Percentiles rank a stretch among this genome's conserved stretches.
phyloP scores from a whole-genome alignment of 164 flowering plant genomes.

The Chimonanthus salicifolius region DNA sequence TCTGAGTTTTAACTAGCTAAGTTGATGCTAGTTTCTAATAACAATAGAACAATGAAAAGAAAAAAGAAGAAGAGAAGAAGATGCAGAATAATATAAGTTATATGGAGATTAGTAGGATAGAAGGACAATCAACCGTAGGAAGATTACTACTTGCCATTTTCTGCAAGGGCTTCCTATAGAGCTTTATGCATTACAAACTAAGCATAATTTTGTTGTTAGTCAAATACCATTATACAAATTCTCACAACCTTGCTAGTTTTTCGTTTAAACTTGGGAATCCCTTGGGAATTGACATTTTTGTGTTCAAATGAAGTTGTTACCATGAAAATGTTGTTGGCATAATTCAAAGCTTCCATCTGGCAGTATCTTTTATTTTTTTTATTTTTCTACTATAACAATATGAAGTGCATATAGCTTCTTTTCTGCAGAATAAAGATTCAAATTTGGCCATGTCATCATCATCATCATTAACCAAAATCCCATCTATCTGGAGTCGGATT shows the following conservation, averaged over 20 bases:
- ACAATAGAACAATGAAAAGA: background rate
- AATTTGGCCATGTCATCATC: too few species aligned
- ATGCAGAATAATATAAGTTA: background rate
- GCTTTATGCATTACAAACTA: background rate
- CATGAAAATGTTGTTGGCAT: too few species aligned
- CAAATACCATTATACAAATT: background rate
- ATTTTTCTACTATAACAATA: background rate
- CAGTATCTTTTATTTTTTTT: background rate
- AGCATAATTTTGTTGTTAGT: background rate
- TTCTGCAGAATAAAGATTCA: too few species aligned
- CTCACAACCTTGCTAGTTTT: background rate
- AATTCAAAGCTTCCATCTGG: background rate
- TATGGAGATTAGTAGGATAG: background rate
- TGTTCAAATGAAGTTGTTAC: background rate
- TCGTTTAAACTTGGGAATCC: background rate
- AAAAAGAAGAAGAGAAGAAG: background rate
- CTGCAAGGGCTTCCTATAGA: background rate
- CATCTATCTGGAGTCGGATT: too few species aligned
- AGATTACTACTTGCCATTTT: background rate
- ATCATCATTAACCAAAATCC: too few species aligned
- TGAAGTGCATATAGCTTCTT: background rate
- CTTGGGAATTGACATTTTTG: background rate
- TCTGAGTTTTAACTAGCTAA: too few species aligned
- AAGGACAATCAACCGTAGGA: background rate
- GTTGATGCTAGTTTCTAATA: background rate